Evolutionary conservation across 2,329 filamentous ascomycete genomes (phyloP).

Genomic region (Ampelomyces quisqualis): DNA sequence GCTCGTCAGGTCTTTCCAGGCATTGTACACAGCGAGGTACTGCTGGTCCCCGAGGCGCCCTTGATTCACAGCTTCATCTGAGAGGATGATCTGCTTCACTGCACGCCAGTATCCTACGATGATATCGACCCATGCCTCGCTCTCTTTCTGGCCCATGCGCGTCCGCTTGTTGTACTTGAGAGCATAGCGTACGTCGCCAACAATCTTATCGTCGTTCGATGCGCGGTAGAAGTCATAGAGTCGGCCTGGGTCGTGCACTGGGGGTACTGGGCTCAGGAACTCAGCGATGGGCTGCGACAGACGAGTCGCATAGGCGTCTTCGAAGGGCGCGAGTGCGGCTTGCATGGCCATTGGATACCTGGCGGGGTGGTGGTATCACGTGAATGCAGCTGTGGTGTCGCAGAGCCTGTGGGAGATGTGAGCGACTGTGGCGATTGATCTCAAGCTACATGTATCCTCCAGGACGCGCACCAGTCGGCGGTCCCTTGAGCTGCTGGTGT

Average conservation of each 20-base stretch:
- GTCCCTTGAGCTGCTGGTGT: not conserved
- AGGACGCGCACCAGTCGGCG: no score
- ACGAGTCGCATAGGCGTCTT: conserved; percentile 61
- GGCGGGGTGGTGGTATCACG: not conserved
- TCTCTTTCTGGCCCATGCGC: conserved; percentile 65
- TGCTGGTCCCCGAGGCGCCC: conserved; percentile 54
- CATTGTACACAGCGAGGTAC: conserved; percentile 80
- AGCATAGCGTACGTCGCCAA: conserved; percentile 68
- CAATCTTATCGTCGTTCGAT: conserved; percentile 65
- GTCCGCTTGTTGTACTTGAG: conserved; percentile 64
- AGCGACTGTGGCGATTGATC: conserved; percentile 6
- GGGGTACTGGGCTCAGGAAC: conserved; percentile 70
- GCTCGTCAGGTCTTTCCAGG: conserved; percentile 83
- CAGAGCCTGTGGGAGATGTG: conserved; percentile 5
- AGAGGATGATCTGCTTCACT: conserved; percentile 68
- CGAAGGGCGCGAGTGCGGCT: conserved; percentile 71
- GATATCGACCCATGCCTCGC: conserved; percentile 81
- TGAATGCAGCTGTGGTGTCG: conserved; percentile 1
- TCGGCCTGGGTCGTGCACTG: conserved; percentile 62
- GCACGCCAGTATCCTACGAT: conserved; percentile 84
- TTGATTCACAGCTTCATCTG: conserved; percentile 57
- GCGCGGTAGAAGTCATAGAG: conserved; percentile 70
- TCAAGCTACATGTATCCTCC: conserved; percentile 6
- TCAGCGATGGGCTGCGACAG: conserved; percentile 74
- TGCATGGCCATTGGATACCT: conserved; percentile 59